phyloP scores from a whole-genome alignment of 371 early-diverging fungal genomes.

The Rhizomucor pusillus region DNA sequence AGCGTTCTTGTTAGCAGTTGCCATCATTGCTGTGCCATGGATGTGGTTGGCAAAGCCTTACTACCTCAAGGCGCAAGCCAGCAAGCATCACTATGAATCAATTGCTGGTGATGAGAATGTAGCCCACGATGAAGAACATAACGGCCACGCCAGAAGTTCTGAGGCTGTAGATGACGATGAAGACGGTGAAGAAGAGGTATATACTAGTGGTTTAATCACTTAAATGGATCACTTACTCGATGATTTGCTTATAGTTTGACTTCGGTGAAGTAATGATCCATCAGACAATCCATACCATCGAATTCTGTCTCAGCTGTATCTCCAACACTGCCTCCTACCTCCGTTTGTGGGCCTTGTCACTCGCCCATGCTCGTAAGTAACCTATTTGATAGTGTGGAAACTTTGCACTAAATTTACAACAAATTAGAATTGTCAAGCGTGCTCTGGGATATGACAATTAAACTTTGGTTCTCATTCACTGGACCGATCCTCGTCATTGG shows the following conservation, averaged over 20 bases:
- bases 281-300: conserved; percentile 99
- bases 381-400: conserved; percentile 1
- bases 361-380: conserved; percentile 95
- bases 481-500: conserved; percentile 60
- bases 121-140: conserved; percentile 16
- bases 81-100: conserved; percentile 72
- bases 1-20: conserved; percentile 77
- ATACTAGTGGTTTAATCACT: background rate
- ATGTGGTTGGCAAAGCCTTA: conserved; percentile 98
- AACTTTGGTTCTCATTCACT: conserved; percentile 57
- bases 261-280: conserved; percentile 95
- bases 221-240: background rate
- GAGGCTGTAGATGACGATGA: conserved; percentile 49
- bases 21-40: conserved; percentile 96
- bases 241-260: conserved; percentile 66
- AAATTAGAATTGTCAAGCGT: conserved; percentile 91
- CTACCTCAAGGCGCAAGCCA: conserved; percentile 77
- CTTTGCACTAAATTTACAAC: background rate
- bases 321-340: conserved; percentile 99
- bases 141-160: conserved; percentile 9
- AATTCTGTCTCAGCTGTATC: conserved; percentile 98
- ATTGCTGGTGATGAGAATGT: conserved; percentile 48
- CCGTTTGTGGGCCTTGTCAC: conserved; percentile 99
- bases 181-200: conserved; percentile 32
- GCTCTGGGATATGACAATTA: conserved; percentile 95